phyloP scores from a whole-genome alignment of 257 asterid genomes.

The Solanum arcanum region DNA sequence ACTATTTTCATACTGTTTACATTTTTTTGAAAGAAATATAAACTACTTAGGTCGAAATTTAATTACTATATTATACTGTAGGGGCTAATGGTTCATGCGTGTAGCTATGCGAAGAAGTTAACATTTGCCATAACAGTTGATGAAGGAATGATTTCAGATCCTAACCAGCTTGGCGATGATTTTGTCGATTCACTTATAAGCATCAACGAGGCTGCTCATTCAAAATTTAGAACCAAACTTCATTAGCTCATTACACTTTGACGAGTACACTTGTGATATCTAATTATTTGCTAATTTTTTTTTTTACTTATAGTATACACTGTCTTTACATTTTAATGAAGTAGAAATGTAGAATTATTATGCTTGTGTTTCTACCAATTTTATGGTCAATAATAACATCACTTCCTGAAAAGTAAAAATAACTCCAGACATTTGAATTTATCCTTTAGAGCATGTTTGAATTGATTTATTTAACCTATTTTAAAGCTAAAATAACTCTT shows the following conservation, averaged over 20 bases:
- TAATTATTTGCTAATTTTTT: no score
- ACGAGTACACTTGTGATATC: no score
- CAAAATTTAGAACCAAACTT: not conserved
- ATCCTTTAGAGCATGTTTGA: no score
- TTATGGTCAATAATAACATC: no score
- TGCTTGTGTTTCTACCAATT: no score
- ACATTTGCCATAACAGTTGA: not conserved
- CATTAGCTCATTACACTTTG: not conserved
- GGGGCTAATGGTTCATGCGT: not conserved
- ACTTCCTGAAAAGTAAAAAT: no score
- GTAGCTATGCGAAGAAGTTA: not conserved
- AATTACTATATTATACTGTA: not conserved
- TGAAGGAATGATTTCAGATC: not conserved
- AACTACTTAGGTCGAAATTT: not conserved
- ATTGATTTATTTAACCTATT: no score
- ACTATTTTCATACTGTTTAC: not conserved
- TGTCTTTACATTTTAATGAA: no score
- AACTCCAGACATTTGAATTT: no score
- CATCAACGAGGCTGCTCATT: not conserved
- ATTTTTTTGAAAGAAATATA: not conserved
- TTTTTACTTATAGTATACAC: no score
- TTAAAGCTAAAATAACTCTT: no score
- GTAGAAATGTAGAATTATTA: no score
- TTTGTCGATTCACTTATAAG: not conserved
- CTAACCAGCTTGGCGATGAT: not conserved